Evolutionary conservation across 2,329 filamentous ascomycete species (phyloP), one percentile per base, ranked within the genome.

Genomic region (Hypoxylon rubiginosum): DNA sequence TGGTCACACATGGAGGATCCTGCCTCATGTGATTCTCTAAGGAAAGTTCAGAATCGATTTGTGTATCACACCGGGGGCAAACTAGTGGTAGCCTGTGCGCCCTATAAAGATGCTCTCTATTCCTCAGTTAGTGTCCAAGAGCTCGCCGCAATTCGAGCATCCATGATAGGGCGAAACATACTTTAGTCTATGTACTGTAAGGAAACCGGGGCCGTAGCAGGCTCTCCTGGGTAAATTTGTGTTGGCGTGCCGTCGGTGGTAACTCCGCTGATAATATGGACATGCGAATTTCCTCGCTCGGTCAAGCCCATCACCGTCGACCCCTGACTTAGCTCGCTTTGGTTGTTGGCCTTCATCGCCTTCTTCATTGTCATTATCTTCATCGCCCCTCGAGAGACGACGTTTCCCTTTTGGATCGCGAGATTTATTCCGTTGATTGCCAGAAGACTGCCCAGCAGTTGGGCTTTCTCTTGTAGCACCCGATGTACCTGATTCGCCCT

Each of bases 61-160:
- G 17, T 8, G n/a, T 21, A 24, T 62, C 39, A 19, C 59, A 62
- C n/a, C 52, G 45, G 32, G 45, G 19, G n/a, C 59, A 62, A 57
- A 5, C 34, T 19, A 26, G 34, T 28, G 36, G 24, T 28, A 28
- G 17, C 5, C 5, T 17, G 26, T 50, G 48, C 15, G 48, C 26
- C 48, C 48, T 50, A 28, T 30, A 50, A 32, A 50, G 48, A 50
- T 50, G 48, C 28, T 50, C 48, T 26, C 48, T 50, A 15, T 32
- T 50, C 13, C 21, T 17, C 6, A 9, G 11, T 50, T 34, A 34
- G 21, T 34, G 10, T 34, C 28, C 3, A 8, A 15, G 21, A n/a
- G 13, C 9, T 26, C 28, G 6, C 9, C 7, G 13, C n/a, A 32
- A 19, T 34, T 34, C 2, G 11, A 49, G 13, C 2, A 49, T n/a